phyloP scores from a whole-genome alignment of 1,139 yeast species.

The Trichomonascaceae sp. region DNA sequence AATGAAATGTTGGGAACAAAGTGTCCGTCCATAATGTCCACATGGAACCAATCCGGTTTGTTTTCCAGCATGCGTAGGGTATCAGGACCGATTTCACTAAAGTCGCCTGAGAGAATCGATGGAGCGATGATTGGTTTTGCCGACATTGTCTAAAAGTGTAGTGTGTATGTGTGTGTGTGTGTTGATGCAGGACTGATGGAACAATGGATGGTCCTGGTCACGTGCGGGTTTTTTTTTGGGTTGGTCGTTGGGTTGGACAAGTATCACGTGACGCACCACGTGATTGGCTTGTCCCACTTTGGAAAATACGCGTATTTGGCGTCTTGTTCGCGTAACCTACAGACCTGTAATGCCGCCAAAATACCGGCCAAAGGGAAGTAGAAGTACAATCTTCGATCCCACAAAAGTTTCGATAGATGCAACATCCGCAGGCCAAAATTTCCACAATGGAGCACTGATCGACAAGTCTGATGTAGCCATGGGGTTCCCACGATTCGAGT shows the following conservation, averaged over 20 bases:
- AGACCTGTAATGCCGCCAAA: not conserved
- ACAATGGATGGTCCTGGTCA: too few relatives aligned
- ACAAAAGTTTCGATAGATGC: slow-evolving; percentile 20
- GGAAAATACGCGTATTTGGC: too few relatives aligned
- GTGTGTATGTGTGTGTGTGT: too few relatives aligned
- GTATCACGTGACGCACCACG: too few relatives aligned
- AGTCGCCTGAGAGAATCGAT: slow-evolving; percentile 88
- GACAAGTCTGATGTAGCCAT: slow-evolving; percentile 47
- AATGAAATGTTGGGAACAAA: slow-evolving; percentile 93
- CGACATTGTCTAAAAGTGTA: too few relatives aligned
- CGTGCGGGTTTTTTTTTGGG: too few relatives aligned
- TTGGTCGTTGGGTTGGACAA: too few relatives aligned
- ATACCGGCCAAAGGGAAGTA: not conserved
- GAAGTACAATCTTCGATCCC: slow-evolving; percentile 8
- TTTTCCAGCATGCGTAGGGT: slow-evolving; percentile 68
- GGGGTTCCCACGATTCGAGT: slow-evolving; percentile 74
- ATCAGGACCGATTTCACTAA: slow-evolving; percentile 76
- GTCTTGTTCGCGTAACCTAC: too few relatives aligned
- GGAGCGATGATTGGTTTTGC: slow-evolving; percentile 73
- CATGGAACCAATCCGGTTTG: slow-evolving; percentile 91
- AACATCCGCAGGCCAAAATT: slow-evolving; percentile 13
- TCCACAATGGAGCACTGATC: slow-evolving; percentile 15
- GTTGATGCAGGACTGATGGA: too few relatives aligned
- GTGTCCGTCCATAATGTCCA: slow-evolving; percentile 98
- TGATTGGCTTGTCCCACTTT: too few relatives aligned